These are phyloP conservation scores for Hericium coralloides DNA, from an alignment of 768 basidiomycete species.

Conservation along the genomic window DNA sequence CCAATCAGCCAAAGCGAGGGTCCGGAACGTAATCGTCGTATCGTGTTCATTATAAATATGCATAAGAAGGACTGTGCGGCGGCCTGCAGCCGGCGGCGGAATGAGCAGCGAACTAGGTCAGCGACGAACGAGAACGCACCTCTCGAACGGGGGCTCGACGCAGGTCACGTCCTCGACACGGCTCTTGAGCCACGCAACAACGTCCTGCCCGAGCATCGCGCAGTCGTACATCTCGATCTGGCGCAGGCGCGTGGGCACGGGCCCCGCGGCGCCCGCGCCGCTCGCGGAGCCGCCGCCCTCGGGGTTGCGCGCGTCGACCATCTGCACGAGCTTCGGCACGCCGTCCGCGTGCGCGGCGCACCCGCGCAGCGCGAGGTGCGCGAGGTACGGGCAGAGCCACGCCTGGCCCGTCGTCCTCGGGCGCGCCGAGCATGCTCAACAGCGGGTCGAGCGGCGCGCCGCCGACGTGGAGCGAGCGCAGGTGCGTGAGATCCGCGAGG, in stretches of 20 bases:
- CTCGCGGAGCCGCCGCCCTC: conserved; percentile 27
- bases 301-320: conserved; percentile 68
- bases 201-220: conserved; percentile 55
- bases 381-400: conserved; percentile 60
- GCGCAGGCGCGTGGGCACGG: conserved; percentile 42
- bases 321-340: conserved; percentile 57
- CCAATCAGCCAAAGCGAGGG: not conserved
- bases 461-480: conserved; percentile 55
- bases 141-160: conserved; percentile 46
- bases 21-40: not conserved
- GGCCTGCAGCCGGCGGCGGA: conserved; percentile 2
- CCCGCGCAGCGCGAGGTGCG: conserved; percentile 48
- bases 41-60: conserved; percentile 12
- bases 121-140: conserved; percentile 20
- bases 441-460: conserved; percentile 60
- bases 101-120: conserved; percentile 7
- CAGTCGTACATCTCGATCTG: conserved; percentile 62
- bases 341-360: conserved; percentile 61
- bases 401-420: conserved; percentile 46
- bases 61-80: conserved; percentile 17
- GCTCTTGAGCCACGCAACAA: conserved; percentile 56
- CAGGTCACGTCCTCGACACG: conserved; percentile 56
- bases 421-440: conserved; percentile 44
- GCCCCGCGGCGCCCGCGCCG: conserved; percentile 24
- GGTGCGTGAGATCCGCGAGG: conserved; percentile 45